Conservation (phyloP, 495 filamentous ascomycete genomes). For the Hyaloscypha finlandica region DNA sequence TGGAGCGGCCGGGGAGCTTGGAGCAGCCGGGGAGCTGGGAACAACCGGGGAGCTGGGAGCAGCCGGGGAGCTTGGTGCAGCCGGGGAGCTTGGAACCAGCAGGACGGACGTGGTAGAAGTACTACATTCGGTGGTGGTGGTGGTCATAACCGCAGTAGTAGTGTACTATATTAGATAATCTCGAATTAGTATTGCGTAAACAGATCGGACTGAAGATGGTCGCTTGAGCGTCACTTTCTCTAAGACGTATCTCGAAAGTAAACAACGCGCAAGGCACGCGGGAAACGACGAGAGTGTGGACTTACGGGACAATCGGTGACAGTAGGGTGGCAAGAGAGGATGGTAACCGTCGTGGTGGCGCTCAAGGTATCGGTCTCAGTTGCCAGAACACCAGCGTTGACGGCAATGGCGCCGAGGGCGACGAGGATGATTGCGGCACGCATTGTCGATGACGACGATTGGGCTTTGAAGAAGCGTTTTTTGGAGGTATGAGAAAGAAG, state of each 20-base stretch:
- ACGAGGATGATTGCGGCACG: constrained; percentile 31
- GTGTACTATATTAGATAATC: constrained; percentile 24
- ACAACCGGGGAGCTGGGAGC: not conserved
- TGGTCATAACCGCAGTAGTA: constrained; percentile 51
- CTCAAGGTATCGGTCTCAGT: constrained; percentile 1
- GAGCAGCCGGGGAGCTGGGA: not conserved
- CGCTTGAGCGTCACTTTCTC: not conserved
- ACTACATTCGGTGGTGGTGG: constrained; percentile 45
- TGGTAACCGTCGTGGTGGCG: constrained; percentile 17
- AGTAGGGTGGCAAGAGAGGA: constrained; percentile 38
- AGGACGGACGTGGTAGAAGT: not conserved
- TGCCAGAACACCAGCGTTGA: not conserved
- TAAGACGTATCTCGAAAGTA: not conserved
- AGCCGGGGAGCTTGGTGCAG: too few relatives aligned
- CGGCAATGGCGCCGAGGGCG: constrained; percentile 32
- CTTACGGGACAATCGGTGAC: constrained; percentile 11
- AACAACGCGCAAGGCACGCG: not conserved
- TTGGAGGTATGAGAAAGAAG: not conserved
- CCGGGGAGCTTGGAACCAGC: not conserved
- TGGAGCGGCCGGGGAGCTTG: constrained; percentile 21
- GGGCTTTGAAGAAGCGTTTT: not conserved
- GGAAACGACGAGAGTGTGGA: not conserved
- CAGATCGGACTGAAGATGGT: not conserved
- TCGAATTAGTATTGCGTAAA: constrained; percentile 32
- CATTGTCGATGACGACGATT: constrained; percentile 19